Base-by-base conservation (phyloP, 352 stramenopile genomes). In the Elongisporangium prolatum region DNA sequence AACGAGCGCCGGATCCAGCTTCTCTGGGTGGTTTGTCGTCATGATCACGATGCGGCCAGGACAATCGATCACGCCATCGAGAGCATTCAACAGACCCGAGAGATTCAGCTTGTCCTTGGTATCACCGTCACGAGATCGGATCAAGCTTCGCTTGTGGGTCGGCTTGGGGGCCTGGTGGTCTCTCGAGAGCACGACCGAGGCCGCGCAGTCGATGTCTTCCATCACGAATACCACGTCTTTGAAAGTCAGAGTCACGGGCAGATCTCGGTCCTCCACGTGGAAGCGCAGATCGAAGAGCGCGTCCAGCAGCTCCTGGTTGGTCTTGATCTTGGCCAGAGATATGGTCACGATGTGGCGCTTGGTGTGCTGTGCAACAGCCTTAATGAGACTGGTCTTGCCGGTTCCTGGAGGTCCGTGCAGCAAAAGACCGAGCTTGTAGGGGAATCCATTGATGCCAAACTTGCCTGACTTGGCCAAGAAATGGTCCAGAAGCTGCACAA, bases 1-100 rank as follows among this genome's bases (percentile, higher is more conserved):
- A 6, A 98, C 85, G 4, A 98, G 77, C 22, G 92, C 92, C 7
- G 86, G 75, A 64, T 98, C 92, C 16, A 98, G 77, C 56, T 89
- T 92, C 69, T 98, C 93, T 10, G 89, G 93, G 63, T 97, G 86
- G 70, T 98, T 98, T 17, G 87, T 96, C 11, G 93, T 97, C 83
- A 97, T 96, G 68, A 98, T 91, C 1, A 97, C 74, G 57, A 98
- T 97, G 49, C 89, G 81, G 0, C 84, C 89, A 18, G 86, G 84
- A 18, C 74, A 90, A 61, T 97, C 89, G 20, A 97, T 89, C 7
- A 98, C 82, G 4, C 91, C 93, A 64, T 98, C 93, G 5, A 98
- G 67, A 1, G 95, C 88, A 52, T 98, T 97, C 1, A 97, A 61
- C 40, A 98, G 65, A 0, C 89, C 88, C 14, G 80, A 74, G 7